Evolutionary conservation across 2,329 filamentous ascomycete species (phyloP).

Genomic region (Aspergillus sp.): DNA sequence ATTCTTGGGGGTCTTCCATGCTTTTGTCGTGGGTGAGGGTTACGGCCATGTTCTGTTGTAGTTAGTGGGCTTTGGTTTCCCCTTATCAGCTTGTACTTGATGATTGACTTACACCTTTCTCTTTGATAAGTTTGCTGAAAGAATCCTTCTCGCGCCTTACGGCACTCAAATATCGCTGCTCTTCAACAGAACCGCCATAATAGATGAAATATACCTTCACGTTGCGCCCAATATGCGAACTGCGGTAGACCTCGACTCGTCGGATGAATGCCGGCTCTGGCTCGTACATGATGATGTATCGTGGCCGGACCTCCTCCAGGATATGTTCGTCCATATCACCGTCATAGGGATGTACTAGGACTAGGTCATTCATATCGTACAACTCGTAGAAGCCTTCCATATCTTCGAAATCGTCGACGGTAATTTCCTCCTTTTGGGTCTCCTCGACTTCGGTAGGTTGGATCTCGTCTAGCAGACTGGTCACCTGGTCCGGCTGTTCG

Average conservation of each 20-base stretch:
- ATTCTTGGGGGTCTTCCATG: conserved; percentile 74
- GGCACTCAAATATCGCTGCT: conserved; percentile 81
- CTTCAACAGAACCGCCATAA: conserved; percentile 89
- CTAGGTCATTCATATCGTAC: conserved; percentile 80
- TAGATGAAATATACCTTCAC: conserved; percentile 96
- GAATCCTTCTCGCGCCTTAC: conserved; percentile 94
- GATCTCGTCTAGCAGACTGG: conserved; percentile 72
- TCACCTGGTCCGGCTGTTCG: conserved; percentile 74
- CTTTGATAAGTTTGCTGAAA: conserved; percentile 89
- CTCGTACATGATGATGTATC: conserved; percentile 98
- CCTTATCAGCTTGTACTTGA: background rate
- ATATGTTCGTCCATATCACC: conserved; percentile 93
- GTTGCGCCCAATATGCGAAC: conserved; percentile 80
- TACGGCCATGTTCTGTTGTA: conserved; percentile 64
- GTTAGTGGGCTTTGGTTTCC: conserved; percentile 7
- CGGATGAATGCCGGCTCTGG: conserved; percentile 91
- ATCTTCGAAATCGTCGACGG: conserved; percentile 71
- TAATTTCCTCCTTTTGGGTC: conserved; percentile 59
- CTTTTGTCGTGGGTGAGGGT: conserved; percentile 69
- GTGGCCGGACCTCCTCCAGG: conserved; percentile 86
- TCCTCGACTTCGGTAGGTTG: conserved; percentile 71
- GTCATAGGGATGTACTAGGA: conserved; percentile 87
- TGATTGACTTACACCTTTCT: conserved; percentile 59
- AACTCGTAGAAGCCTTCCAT: conserved; percentile 90
- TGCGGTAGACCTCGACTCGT: conserved; percentile 88